These are phyloP conservation scores for Beauveria australis DNA, from an alignment of 2,329 filamentous ascomycete species.

Conservation along the genomic window DNA sequence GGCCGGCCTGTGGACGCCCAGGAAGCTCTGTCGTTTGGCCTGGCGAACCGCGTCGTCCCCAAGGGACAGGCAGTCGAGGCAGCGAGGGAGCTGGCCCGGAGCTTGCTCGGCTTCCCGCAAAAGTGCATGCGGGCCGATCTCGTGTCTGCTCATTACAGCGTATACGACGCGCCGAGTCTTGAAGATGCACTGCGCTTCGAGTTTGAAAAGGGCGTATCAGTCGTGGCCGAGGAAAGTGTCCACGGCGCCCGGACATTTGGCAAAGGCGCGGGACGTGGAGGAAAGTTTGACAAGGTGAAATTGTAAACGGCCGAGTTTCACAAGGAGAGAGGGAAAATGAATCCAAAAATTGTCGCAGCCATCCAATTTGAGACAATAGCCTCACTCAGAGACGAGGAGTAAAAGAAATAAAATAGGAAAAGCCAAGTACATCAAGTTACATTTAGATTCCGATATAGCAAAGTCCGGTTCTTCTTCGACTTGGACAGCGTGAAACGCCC, in stretches of 20 bases:
- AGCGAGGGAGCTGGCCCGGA: slow-evolving; percentile 37
- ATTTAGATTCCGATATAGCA: too few species aligned
- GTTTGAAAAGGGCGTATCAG: slow-evolving; percentile 33
- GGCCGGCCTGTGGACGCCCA: slow-evolving; percentile 38
- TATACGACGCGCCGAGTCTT: slow-evolving; percentile 38
- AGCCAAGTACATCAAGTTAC: too few species aligned
- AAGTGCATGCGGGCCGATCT: slow-evolving; percentile 44
- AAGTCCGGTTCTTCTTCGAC: background rate
- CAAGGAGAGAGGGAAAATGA: background rate
- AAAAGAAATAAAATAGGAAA: background rate
- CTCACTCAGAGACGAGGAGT: background rate
- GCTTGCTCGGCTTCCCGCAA: slow-evolving; percentile 42
- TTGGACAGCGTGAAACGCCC: background rate
- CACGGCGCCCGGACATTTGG: slow-evolving; percentile 15
- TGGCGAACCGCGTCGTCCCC: slow-evolving; percentile 44
- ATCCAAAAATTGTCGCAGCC: background rate
- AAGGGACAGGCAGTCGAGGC: slow-evolving; percentile 41
- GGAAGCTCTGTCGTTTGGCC: slow-evolving; percentile 43
- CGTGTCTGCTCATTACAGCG: slow-evolving; percentile 38
- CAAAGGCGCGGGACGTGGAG: slow-evolving; percentile 6
- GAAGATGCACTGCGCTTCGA: slow-evolving; percentile 42
- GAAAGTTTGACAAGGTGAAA: slow-evolving; percentile 6
- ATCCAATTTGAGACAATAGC: background rate
- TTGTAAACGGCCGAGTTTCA: background rate
- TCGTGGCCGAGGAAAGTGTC: slow-evolving; percentile 35